Base-by-base conservation (phyloP, 176 grass and related monocot genomes). In the Typha latifolia region DNA sequence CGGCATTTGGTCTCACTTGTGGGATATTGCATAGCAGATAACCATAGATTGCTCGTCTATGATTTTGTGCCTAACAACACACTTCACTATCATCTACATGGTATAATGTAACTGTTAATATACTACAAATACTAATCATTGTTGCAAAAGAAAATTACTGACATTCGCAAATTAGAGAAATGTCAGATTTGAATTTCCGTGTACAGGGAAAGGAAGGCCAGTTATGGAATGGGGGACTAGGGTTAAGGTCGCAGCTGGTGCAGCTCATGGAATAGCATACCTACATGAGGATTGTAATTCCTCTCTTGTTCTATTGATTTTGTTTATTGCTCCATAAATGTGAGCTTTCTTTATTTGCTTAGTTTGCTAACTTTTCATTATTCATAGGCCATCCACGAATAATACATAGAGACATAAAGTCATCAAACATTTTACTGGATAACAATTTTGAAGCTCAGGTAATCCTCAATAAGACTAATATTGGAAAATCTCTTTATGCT, bases 391-490 rank as follows among this genome's bases (percentile, higher is more conserved):
- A 96, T 78, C 87, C 85, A 68, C 81, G 87, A 71, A 96, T 96
- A 66, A 96, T 96, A 43, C 91, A 91, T 32, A 84, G 87, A 79
- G 91, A 96, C 80, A 96, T 96, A 69, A 96, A 91, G 68, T 91
- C 91, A 29, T 96, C 91, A 55, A 96, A 96, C 73, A 96, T 96
- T 96, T 90, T 96, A 63, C 74, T 96, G 66, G 87, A 96, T 56
- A 72, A 84, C 68, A 85, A 84, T 62, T 96, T 96, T 31, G 91
- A 96, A 47, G 91, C 91, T 72, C 80, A 81, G 85, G 91, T 18
- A 61, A 51, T 26, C 51, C 72, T 9, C 12, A 26, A 26, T 26
- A 26, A 62, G 32, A 72, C 14, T 20, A 16, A 21, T 57, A 12
- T 82, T 23, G 16, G 51, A 26, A 26, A 26, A 26, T 26, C 24